Percentiles rank a stretch among this genome's conserved stretches.
Conservation (phyloP, 306 rosid species). For the Trichosanthes cucumerina region DNA sequence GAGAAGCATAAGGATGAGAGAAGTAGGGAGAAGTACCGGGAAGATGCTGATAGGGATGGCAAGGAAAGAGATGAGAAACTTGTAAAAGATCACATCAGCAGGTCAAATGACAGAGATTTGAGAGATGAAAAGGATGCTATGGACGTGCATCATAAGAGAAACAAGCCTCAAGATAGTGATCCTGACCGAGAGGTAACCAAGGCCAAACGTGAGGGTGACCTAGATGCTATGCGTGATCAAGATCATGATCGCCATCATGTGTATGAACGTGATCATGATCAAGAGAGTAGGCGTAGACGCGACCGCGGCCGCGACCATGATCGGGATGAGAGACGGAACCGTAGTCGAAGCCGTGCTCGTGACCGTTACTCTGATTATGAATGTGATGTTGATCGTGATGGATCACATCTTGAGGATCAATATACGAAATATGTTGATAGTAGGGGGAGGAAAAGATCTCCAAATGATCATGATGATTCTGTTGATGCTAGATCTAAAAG, state of each 20-base stretch:
- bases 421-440: slow-evolving; percentile 49
- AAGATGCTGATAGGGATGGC: slow-evolving; percentile 61
- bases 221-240: slow-evolving; percentile 15
- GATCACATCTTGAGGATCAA: slow-evolving; percentile 61
- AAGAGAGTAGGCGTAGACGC: slow-evolving; percentile 28
- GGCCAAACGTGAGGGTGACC: slow-evolving; percentile 27
- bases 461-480: slow-evolving; percentile 66
- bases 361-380: slow-evolving; percentile 29
- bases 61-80: slow-evolving; percentile 64
- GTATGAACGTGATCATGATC: slow-evolving; percentile 22
- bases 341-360: slow-evolving; percentile 45
- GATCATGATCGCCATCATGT: slow-evolving; percentile 35
- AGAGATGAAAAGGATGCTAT: slow-evolving; percentile 60
- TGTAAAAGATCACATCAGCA: slow-evolving; percentile 51
- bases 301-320: slow-evolving; percentile 27
- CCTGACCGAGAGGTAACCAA: slow-evolving; percentile 27
- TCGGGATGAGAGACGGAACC: slow-evolving; percentile 33
- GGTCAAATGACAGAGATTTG: slow-evolving; percentile 62
- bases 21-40: slow-evolving; percentile 59
- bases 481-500: slow-evolving; percentile 55
- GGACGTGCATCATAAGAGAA: slow-evolving; percentile 65
- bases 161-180: slow-evolving; percentile 54
- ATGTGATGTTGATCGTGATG: slow-evolving; percentile 50
- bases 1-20: slow-evolving; percentile 87
- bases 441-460: slow-evolving; percentile 71